Percentiles rank a stretch among this genome's conserved stretches.
phyloP scores from a whole-genome alignment of 2,329 filamentous ascomycete genomes.

The Hirsutella thompsonii region DNA sequence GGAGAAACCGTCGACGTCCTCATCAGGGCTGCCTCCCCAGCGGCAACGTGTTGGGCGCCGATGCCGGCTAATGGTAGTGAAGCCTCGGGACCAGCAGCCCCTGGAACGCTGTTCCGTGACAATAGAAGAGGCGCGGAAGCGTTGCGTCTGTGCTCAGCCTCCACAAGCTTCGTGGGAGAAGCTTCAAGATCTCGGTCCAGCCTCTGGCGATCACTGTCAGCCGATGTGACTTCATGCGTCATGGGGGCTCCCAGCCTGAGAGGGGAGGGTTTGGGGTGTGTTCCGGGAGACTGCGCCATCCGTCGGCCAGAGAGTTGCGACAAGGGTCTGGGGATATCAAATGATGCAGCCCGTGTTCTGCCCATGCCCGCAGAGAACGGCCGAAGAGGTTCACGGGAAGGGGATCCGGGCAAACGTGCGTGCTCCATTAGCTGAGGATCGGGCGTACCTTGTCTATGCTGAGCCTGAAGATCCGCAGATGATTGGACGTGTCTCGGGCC shows the following conservation, averaged over 20 bases:
- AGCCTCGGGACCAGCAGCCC: background rate
- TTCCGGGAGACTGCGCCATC: conserved; percentile 1
- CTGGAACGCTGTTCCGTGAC: background rate
- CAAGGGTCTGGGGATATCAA: conserved; percentile 5
- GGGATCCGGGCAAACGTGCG: background rate
- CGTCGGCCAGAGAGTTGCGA: conserved; percentile 1
- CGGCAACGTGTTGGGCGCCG: background rate
- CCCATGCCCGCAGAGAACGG: background rate
- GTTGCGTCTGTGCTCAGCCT: background rate
- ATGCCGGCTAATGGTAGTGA: background rate
- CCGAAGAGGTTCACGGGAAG: background rate
- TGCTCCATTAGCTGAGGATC: background rate
- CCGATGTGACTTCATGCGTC: background rate
- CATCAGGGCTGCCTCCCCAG: background rate
- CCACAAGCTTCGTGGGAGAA: background rate
- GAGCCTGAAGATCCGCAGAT: background rate
- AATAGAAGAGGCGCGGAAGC: background rate
- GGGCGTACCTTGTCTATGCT: background rate
- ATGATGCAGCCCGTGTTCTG: background rate
- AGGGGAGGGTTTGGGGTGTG: conserved; percentile 4
- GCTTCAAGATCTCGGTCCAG: background rate
- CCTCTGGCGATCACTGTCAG: background rate
- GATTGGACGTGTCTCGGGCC: background rate
- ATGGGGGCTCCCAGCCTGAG: conserved; percentile 3
- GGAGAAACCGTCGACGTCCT: conserved; percentile 5